Base-by-base conservation (phyloP, 202 grass and related monocot species). In the Panicum hallii region DNA sequence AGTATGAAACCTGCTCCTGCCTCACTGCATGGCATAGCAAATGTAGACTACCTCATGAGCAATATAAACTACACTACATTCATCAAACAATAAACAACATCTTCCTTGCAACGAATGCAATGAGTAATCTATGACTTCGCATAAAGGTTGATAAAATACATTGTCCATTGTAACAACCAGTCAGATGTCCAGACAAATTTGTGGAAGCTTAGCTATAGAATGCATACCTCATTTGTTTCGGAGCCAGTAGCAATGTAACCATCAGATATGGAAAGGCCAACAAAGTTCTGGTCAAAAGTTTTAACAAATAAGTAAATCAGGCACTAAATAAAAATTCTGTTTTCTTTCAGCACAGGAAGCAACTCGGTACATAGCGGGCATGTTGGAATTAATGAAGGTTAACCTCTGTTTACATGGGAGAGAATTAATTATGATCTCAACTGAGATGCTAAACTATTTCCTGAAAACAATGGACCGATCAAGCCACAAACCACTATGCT, bases 201-300 rank as follows among this genome's bases (percentile, higher is more conserved):
- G 17, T 71, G 67, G 20, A 43, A 72, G 67, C 30, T 67, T 55
- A 60, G 66, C 74, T 17, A 60, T 63, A 44, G 56, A 84, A 79
- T 82, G 22, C 86, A 81, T 90, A 99, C 97, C 97, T 99, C 97
- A 92, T 99, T 99, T 88, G 93, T 96, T 88, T 99, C 93, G 1
- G 97, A 99, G 67, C 97, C 97, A 83, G 97, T 99, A 79, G 97
- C 97, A 82, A 99, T 94, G 83, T 99, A 99, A 68, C 90, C 97
- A 87, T 99, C 97, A 43, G 88, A 97, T 87, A 96, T 90, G 42
- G 93, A 97, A 79, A 99, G 97, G 20, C 97, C 97, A 52, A 99
- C 97, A 85, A 99, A 99, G 80, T 99, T 99, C 97, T 99, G 93
- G 64, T 80, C 70, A 89, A 91, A 30, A 69, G 40, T 28, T 84